phyloP scores from a whole-genome alignment of 2,329 filamentous ascomycete species.

The Boeremia exigua region DNA sequence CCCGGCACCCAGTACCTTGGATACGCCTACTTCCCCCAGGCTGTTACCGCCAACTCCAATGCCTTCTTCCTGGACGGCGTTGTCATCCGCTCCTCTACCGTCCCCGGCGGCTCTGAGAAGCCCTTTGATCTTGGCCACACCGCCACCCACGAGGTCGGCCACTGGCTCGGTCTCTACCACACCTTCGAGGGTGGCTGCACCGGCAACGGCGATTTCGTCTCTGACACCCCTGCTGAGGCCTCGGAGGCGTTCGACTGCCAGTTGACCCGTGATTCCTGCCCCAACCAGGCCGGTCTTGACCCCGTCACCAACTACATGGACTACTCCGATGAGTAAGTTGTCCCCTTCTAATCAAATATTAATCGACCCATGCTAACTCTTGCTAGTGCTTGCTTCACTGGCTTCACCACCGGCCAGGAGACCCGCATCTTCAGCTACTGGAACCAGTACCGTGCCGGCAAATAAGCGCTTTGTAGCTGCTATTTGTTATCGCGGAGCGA shows the following conservation, averaged over 20 bases:
- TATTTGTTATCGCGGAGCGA: not conserved
- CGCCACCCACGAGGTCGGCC: slow-evolving; percentile 41
- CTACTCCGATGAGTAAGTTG: slow-evolving; percentile 32
- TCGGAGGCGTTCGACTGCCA: slow-evolving; percentile 31
- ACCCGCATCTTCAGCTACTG: slow-evolving; percentile 30
- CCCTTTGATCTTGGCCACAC: slow-evolving; percentile 32
- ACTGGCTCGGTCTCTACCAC: slow-evolving; percentile 43
- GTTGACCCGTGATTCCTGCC: slow-evolving; percentile 35
- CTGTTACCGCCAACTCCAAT: slow-evolving; percentile 16
- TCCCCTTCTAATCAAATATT: not conserved
- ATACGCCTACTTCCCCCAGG: slow-evolving; percentile 22
- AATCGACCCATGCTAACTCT: not conserved
- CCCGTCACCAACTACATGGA: slow-evolving; percentile 47
- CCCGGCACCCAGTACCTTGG: slow-evolving; percentile 12
- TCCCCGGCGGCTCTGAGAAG: slow-evolving; percentile 27
- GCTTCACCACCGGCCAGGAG: slow-evolving; percentile 37
- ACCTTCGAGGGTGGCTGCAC: slow-evolving; percentile 40
- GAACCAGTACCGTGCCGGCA: slow-evolving; percentile 20
- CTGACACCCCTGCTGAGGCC: slow-evolving; percentile 34
- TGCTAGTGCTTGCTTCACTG: slow-evolving; percentile 26
- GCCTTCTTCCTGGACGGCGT: slow-evolving; percentile 32
- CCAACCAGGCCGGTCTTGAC: slow-evolving; percentile 31
- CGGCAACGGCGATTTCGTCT: slow-evolving; percentile 33
- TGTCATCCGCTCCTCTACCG: slow-evolving; percentile 21
- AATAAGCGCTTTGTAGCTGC: slow-evolving; percentile 19